A percentile compares a stretch with the other conserved stretches of the same genome.
Evolutionary conservation across 1,284 basidiomycete genomes (phyloP).

Genomic region (Leccinum griseonigrum): DNA sequence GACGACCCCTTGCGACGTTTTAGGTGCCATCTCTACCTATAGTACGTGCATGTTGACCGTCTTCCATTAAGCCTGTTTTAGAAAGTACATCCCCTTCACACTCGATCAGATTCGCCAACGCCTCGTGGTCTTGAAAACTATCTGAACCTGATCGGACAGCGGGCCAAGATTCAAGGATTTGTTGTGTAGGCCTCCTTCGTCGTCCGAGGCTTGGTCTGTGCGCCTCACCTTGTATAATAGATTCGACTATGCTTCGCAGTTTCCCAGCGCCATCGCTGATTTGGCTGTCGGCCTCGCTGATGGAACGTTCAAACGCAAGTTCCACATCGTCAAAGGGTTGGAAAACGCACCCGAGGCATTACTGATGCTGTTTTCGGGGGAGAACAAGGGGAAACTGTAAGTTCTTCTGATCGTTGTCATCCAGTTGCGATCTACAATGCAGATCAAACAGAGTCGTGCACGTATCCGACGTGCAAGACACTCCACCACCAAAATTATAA

Average conservation of each 20-base stretch:
- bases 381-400: conserved; percentile 80
- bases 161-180: conserved; percentile 82
- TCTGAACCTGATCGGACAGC: conserved; percentile 66
- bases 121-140: conserved; percentile 64
- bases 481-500: conserved; percentile 30
- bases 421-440: background rate
- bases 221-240: conserved; percentile 38
- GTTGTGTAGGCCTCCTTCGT: conserved; percentile 56
- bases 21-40: conserved; percentile 79
- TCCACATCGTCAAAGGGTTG: conserved; percentile 75
- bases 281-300: conserved; percentile 54
- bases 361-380: conserved; percentile 73
- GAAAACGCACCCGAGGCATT: conserved; percentile 70
- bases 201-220: background rate
- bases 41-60: conserved; percentile 42
- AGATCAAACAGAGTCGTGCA: conserved; percentile 44
- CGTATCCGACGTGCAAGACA: conserved; percentile 39
- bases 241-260: conserved; percentile 64
- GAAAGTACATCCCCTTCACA: background rate
- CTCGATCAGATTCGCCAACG: conserved; percentile 44
- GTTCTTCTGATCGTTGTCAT: conserved; percentile 31
- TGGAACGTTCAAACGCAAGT: conserved; percentile 81
- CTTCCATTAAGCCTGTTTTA: background rate
- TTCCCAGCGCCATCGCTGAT: conserved; percentile 51
- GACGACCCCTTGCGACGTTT: conserved; percentile 3